These are phyloP conservation scores for Remersonia thermophila DNA, from an alignment of 2,329 filamentous ascomycete species.

Conservation along the genomic window DNA sequence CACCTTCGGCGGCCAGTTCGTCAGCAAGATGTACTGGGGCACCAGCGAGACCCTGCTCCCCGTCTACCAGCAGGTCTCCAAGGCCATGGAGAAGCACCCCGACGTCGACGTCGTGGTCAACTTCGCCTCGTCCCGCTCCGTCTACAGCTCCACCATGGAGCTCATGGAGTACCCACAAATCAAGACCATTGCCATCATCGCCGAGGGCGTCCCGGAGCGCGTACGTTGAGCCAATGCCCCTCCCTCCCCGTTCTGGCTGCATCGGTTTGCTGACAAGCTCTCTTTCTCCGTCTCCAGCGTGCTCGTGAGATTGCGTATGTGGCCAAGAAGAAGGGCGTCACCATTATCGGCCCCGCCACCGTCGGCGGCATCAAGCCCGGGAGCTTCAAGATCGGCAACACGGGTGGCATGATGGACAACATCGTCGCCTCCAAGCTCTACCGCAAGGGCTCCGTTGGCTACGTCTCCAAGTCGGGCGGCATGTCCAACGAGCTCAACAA, in stretches of 20 bases:
- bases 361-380: constrained; percentile 99
- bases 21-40: constrained; percentile 99
- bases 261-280: constrained; percentile 19
- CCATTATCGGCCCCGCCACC: constrained; percentile 95
- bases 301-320: constrained; percentile 96
- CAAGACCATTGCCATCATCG: constrained; percentile 98
- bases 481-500: constrained; percentile 99
- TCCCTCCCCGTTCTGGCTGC: neutral
- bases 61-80: constrained; percentile 88
- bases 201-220: constrained; percentile 96
- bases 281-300: constrained; percentile 41
- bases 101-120: constrained; percentile 98
- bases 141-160: constrained; percentile 98
- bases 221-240: constrained; percentile 42
- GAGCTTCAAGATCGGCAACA: constrained; percentile 99
- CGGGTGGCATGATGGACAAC: constrained; percentile 99
- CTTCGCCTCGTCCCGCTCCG: constrained; percentile 97
- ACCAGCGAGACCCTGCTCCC: constrained; percentile 97
- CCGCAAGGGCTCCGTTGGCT: constrained; percentile 95
- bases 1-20: constrained; percentile 98
- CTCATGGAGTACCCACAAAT: constrained; percentile 95
- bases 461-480: constrained; percentile 99
- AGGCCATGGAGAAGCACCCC: constrained; percentile 90
- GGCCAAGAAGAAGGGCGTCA: constrained; percentile 96
- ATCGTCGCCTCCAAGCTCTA: constrained; percentile 99